Percentiles rank a stretch among this genome's conserved stretches.
These are phyloP conservation scores for Hippophae tibetana DNA, from an alignment of 306 rosid genomes.

Conservation along the genomic window DNA sequence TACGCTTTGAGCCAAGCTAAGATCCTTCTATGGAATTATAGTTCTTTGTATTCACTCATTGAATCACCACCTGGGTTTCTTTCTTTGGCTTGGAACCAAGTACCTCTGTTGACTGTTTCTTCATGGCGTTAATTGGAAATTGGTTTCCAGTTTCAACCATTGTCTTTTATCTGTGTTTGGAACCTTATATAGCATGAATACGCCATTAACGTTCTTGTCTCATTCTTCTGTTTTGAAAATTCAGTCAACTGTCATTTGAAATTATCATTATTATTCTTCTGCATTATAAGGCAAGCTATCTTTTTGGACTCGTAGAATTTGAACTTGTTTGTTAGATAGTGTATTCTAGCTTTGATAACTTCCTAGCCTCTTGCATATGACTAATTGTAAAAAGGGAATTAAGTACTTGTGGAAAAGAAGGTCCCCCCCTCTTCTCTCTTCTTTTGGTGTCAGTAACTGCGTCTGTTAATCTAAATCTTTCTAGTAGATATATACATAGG, in stretches of 20 bases:
- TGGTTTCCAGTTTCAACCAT: constrained; percentile 37
- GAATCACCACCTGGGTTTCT: constrained; percentile 77
- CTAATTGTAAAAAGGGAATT: constrained; percentile 36
- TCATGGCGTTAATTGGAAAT: constrained; percentile 61
- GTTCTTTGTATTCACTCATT: constrained; percentile 40
- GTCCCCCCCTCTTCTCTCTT: constrained; percentile 11
- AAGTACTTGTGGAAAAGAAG: constrained; percentile 27
- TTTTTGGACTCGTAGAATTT: constrained; percentile 10
- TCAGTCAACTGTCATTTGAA: constrained; percentile 11
- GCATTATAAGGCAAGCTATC: neutral
- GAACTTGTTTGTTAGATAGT: constrained; percentile 22
- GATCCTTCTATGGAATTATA: constrained; percentile 71
- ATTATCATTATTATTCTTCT: constrained; percentile 18
- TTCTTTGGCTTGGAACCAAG: constrained; percentile 78
- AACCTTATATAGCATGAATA: constrained; percentile 37
- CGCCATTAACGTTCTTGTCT: constrained; percentile 35
- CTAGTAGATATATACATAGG: too few relatives aligned
- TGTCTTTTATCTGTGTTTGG: constrained; percentile 65
- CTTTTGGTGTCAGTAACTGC: constrained; percentile 35
- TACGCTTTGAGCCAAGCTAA: constrained; percentile 83
- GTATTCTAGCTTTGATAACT: constrained; percentile 28
- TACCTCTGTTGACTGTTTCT: constrained; percentile 71
- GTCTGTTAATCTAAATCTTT: constrained; percentile 46
- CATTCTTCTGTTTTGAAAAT: constrained; percentile 15
- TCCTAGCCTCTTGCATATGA: constrained; percentile 21